Evolutionary conservation across 768 basidiomycete species (phyloP).

Genomic region (Thelephora aurantiotincta): DNA sequence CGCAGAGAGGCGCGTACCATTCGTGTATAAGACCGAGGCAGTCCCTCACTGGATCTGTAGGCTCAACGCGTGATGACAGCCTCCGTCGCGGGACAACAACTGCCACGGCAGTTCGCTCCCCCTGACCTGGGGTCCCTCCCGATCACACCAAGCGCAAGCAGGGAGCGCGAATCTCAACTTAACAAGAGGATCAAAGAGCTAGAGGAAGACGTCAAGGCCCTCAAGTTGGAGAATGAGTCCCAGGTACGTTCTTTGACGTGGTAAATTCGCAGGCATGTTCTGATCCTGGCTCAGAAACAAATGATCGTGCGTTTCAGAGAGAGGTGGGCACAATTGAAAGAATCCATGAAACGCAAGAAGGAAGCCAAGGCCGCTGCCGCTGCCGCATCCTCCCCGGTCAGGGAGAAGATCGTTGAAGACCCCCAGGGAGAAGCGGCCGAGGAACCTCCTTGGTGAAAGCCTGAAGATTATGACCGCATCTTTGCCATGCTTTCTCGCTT

Average conservation of each 20-base stretch:
- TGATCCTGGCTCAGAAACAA: constrained; percentile 38
- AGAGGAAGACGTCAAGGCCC: constrained; percentile 57
- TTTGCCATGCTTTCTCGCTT: no score
- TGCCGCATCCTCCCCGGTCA: constrained; percentile 30
- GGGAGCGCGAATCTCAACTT: constrained; percentile 38
- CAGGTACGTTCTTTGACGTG: constrained; percentile 36
- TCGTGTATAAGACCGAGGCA: background rate
- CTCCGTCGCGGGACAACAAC: constrained; percentile 40
- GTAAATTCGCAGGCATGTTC: constrained; percentile 8
- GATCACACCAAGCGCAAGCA: constrained; percentile 40
- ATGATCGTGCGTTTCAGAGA: constrained; percentile 77
- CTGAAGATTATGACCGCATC: no score
- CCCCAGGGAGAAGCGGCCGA: constrained; percentile 51
- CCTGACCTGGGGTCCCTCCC: constrained; percentile 42
- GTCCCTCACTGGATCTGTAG: constrained; percentile 20
- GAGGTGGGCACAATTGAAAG: constrained; percentile 83
- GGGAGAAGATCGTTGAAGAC: constrained; percentile 58
- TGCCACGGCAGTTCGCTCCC: constrained; percentile 4
- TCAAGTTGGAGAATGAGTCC: constrained; percentile 68
- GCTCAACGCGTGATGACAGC: constrained; percentile 71
- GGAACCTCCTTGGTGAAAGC: constrained; percentile 11
- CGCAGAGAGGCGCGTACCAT: constrained; percentile 41
- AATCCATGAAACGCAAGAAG: constrained; percentile 77
- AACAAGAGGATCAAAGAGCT: constrained; percentile 49
- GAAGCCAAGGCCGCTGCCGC: constrained; percentile 50